Evolutionary conservation across 192 early-diverging fungal species (phyloP), one percentile per base, ranked within the genome.

Genomic region (Rhizophagus clarus): DNA sequence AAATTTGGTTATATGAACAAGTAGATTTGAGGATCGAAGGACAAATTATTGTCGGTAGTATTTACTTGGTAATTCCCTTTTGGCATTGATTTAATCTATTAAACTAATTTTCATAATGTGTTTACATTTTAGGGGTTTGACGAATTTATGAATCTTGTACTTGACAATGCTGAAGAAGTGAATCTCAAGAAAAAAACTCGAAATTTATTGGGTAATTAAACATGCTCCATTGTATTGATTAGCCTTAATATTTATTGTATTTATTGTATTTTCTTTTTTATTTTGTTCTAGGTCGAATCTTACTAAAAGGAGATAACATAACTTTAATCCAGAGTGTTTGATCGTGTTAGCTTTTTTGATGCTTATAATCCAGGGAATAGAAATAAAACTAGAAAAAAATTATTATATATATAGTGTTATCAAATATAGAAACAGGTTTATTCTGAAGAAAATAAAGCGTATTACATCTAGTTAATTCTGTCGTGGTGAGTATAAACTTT

Each of bases 281-380:
- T 29, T 67, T n/a, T 61, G 51, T 77, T 26, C 7, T 84, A 91
- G 90, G 93, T 32, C 92, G 96, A 75, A 96, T 98, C 78, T 86
- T 99, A 86, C 90, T 99, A 74, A 98, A 97, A 86, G 97, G 97
- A 34, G 97, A 99, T 83, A 99, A 99, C 83, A 98, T 99, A 81
- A 96, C 96, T 61, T 88, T 98, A 61, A 94, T 95, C 71, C 91
- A 91, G 69, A 72, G 71, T 9, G 22, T 70, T 40, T n/a, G 68
- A 56, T 56, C 11, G 8, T 40, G 8, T 6, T 40, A n/a, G n/a
- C n/a, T n/a, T n/a, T n/a, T n/a, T n/a, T n/a, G n/a, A 40, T 40
- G 37, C 7, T n/a, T 40, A 40, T 40, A 40, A 40, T 7, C 7
- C 6, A 40, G 37, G 37, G 6, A 40, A 40, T 40, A 40, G 37